Base-by-base conservation (phyloP, 108 stramenopile genomes). In the Cylindrotheca closterium region DNA sequence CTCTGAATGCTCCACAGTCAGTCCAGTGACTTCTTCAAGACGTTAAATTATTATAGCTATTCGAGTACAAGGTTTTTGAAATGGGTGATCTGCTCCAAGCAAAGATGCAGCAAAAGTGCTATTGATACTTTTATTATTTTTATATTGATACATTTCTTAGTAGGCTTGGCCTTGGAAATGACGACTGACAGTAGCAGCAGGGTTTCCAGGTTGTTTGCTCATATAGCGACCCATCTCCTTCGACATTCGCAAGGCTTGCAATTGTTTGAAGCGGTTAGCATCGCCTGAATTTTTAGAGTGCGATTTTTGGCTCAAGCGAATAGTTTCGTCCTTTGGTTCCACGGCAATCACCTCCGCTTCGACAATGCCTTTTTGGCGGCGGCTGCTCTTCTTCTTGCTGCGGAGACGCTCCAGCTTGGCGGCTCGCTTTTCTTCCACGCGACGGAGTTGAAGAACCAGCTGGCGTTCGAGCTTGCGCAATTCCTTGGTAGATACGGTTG, bases 1-100 rank as follows among this genome's bases (percentile, higher is more conserved):
- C 62, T 67, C 71, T 18, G 61, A 69, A 31, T 79, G 78, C 51
- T 33, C 34, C 10, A 79, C 78, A 3, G 72, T 79, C 1, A 65
- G 72, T 58, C 72, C 78, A 21, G 72, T 63, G 30, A 66, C 55
- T 55, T 67, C 77, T 8, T 56, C 65, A 30, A 50, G 63, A 64
- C 63, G 63, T 26, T 64, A 61, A 23, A 51, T n/a, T n/a, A n/a
- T n/a, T n/a, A n/a, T n/a, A n/a, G n/a, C n/a, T n/a, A n/a, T n/a
- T n/a, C n/a, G n/a, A n/a, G n/a, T n/a, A n/a, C n/a, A n/a, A n/a
- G n/a, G n/a, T n/a, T n/a, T n/a, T n/a, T n/a, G n/a, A n/a, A n/a
- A n/a, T n/a, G n/a, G n/a, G n/a, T n/a, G n/a, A n/a, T n/a, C n/a
- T n/a, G n/a, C n/a, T n/a, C n/a, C n/a, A n/a, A n/a, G n/a, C n/a